These are phyloP conservation scores for Dactylellina sp. DNA, from an alignment of 2,329 filamentous ascomycete genomes.

Conservation along the genomic window DNA sequence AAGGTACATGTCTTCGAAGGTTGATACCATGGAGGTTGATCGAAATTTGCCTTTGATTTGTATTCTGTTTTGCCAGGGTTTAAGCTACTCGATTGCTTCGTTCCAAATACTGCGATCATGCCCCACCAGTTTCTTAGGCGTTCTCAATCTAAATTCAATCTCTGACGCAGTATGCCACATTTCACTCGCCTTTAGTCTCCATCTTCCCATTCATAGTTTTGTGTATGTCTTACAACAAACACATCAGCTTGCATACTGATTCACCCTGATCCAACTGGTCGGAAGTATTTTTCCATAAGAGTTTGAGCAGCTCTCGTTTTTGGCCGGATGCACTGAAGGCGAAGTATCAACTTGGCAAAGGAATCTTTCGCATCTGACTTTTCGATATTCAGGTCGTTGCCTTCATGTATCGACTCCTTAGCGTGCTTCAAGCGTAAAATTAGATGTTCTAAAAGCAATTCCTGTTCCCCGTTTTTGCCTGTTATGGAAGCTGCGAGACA, in stretches of 20 bases:
- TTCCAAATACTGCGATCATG: too few species aligned
- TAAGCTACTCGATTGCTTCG: too few species aligned
- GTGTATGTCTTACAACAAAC: too few species aligned
- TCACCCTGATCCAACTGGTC: conserved; percentile 14
- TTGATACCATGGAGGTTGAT: not conserved
- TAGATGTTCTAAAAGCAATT: conserved; percentile 28
- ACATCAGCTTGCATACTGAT: too few species aligned
- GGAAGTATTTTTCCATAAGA: conserved; percentile 58
- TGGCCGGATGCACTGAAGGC: conserved; percentile 62
- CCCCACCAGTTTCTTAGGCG: too few species aligned
- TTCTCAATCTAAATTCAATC: too few species aligned
- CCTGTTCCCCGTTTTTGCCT: conserved; percentile 60
- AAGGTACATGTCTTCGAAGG: not conserved
- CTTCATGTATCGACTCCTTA: conserved; percentile 61
- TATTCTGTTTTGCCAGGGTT: too few species aligned
- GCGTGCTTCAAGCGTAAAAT: conserved; percentile 61
- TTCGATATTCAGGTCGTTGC: conserved; percentile 63
- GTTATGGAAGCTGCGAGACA: conserved; percentile 57
- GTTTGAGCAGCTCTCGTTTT: conserved; percentile 24
- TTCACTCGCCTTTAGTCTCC: too few species aligned
- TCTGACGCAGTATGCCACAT: too few species aligned
- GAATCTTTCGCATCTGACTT: conserved; percentile 77
- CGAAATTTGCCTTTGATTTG: not conserved
- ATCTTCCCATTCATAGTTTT: too few species aligned
- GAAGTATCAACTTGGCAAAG: conserved; percentile 73